Evolutionary conservation across 225 moss, liverwort and hornwort genomes (phyloP).

Genomic region (Physcomitrium patens): DNA sequence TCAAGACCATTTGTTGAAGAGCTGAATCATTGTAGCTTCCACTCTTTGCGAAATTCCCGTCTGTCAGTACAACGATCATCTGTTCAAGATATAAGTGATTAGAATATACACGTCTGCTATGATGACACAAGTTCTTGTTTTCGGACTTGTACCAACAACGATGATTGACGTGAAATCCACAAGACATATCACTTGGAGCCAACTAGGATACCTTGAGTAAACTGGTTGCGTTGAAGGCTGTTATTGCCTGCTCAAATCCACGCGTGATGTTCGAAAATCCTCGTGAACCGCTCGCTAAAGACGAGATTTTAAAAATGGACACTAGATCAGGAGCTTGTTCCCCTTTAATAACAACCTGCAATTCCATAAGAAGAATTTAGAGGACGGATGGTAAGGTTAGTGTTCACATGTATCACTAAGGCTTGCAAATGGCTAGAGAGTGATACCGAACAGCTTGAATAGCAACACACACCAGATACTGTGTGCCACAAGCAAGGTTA

Average conservation of each 20-base stretch:
- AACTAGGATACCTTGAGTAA: conserved; percentile 42
- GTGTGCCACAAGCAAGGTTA: conserved; percentile 11
- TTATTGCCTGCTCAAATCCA: conserved; percentile 53
- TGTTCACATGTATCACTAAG: conserved; percentile 3
- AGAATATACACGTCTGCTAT: background rate
- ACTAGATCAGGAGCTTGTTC: conserved; percentile 26
- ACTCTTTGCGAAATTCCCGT: conserved; percentile 49
- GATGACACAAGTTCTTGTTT: conserved; percentile 9
- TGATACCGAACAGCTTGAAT: conserved; percentile 9
- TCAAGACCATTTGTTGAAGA: conserved; percentile 41
- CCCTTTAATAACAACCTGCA: conserved; percentile 38
- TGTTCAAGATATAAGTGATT: conserved; percentile 28
- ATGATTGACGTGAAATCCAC: background rate
- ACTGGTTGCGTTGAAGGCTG: conserved; percentile 52
- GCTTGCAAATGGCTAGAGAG: conserved; percentile 16
- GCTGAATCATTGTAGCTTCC: conserved; percentile 37
- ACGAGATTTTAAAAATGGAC: conserved; percentile 37
- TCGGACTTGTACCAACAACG: background rate
- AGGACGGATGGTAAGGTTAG: background rate
- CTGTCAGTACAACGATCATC: conserved; percentile 62
- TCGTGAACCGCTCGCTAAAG: conserved; percentile 35
- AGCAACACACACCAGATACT: conserved; percentile 1
- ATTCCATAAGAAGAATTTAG: conserved; percentile 10
- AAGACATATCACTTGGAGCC: background rate
- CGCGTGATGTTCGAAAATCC: conserved; percentile 55